Base-by-base conservation (phyloP, 768 basidiomycete genomes). In the Suillus americanus region DNA sequence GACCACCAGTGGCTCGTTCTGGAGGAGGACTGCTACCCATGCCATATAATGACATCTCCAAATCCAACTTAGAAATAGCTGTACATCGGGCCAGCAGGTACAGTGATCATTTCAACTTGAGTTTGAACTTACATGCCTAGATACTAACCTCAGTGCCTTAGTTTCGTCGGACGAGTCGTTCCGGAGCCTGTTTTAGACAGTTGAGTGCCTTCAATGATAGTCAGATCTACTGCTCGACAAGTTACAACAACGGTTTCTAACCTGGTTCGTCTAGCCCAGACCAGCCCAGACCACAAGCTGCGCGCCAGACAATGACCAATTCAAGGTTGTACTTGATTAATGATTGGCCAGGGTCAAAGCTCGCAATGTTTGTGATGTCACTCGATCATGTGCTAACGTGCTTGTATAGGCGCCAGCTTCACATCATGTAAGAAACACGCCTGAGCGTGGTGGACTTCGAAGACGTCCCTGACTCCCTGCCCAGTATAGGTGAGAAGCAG, bases 401-500 rank as follows among this genome's bases (percentile, higher is more conserved):
- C 35, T 56, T 56, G 20, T 54, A n/a, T 14, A 35, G 33, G n/a
- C 38, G 28, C 57, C 40, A 28, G 18, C 41, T 25, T 8, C 57
- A 59, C 57, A 40, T 30, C 57, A 20, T 59, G 38, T 59, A 28
- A 57, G 41, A 2, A 41, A 59, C 57, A 59, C 40, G 57, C 40
- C 18, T 6, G 14, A 57, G 5, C 38, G 23, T 57, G 56, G 1
- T 12, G 38, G 7, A 30, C 40, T 20, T 59, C 56, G 16, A 41
- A 41, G 38, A 59, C 12, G 38, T 40, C 40, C 71, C 10, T 40
- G n/a, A 38, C 12, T 40, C 40, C 71, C 10, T 40, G n/a, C 54
- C 12, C 23, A 69, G 63, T 76, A 74, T 69, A 41, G 65, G 30
- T 51, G 60, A 45, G 30, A 33, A 37, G 9, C 55, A 38, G 5